Conservation (phyloP, 2,329 filamentous ascomycete species). For the Penicillium sp. region DNA sequence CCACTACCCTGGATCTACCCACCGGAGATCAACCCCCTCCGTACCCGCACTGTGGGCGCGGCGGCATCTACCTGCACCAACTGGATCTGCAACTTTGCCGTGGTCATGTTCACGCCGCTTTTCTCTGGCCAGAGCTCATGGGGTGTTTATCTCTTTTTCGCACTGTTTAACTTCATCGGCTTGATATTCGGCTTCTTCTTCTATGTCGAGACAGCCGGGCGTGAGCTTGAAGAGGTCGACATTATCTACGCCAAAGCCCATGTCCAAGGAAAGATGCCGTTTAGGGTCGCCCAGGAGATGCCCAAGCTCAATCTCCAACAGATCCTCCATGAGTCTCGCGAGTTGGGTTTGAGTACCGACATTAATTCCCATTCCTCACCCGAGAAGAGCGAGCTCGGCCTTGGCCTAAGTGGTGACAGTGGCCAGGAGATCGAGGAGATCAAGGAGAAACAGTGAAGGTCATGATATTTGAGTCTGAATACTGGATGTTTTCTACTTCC, state of each 20-base stretch:
- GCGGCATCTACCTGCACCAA: slow-evolving; percentile 52
- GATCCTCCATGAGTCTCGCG: slow-evolving; percentile 24
- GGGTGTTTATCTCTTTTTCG: slow-evolving; percentile 45
- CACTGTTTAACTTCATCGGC: slow-evolving; percentile 39
- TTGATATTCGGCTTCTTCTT: slow-evolving; percentile 52
- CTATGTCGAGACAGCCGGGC: slow-evolving; percentile 48
- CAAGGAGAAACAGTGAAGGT: slow-evolving; percentile 1
- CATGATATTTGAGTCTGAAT: not conserved
- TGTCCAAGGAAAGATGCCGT: slow-evolving; percentile 27
- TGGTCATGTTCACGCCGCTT: slow-evolving; percentile 49
- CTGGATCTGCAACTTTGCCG: slow-evolving; percentile 55
- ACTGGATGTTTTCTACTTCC: not conserved
- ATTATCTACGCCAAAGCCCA: slow-evolving; percentile 8
- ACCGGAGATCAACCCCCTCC: slow-evolving; percentile 48
- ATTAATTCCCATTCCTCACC: not conserved
- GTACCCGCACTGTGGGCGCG: slow-evolving; percentile 53
- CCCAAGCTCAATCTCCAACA: slow-evolving; percentile 32
- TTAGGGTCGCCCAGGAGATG: slow-evolving; percentile 25
- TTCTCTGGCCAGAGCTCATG: slow-evolving; percentile 35
- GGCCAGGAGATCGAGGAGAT: slow-evolving; percentile 9
- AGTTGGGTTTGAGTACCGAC: slow-evolving; percentile 22
- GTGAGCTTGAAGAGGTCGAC: slow-evolving; percentile 41
- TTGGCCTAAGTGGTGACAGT: slow-evolving; percentile 21
- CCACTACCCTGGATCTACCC: slow-evolving; percentile 10
- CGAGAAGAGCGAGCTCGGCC: slow-evolving; percentile 23